Conservation (phyloP, 1,284 basidiomycete species). For the Ustilago sp. region DNA sequence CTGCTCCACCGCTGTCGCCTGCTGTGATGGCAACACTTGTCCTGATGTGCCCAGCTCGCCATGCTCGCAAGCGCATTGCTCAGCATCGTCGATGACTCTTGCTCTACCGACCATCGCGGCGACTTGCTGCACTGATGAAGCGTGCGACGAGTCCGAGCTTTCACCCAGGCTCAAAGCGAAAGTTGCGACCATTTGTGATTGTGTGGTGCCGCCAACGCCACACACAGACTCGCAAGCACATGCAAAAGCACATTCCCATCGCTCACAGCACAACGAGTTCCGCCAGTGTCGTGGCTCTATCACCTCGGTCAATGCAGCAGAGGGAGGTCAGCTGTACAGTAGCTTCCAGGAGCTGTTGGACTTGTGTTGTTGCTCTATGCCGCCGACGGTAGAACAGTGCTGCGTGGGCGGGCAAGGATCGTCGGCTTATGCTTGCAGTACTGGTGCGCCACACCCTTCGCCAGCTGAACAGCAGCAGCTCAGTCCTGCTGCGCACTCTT, state of each 20-base stretch:
- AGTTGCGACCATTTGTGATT: constrained; percentile 9
- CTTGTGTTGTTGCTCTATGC: constrained; percentile 50
- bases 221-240: constrained; percentile 2
- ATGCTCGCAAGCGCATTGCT: constrained; percentile 25
- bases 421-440: constrained; percentile 18
- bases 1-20: constrained; percentile 24
- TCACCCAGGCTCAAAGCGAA: constrained; percentile 6
- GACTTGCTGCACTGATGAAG: constrained; percentile 37
- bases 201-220: not conserved
- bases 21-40: constrained; percentile 34
- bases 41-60: constrained; percentile 17
- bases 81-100: constrained; percentile 19
- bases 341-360: constrained; percentile 54
- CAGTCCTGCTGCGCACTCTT: constrained; percentile 2
- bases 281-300: constrained; percentile 37
- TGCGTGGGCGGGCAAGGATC: constrained; percentile 17
- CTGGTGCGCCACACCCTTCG: constrained; percentile 8
- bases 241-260: not conserved
- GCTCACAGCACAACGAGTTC: constrained; percentile 25
- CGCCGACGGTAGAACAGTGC: constrained; percentile 42
- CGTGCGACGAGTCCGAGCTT: constrained; percentile 25
- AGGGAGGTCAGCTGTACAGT: constrained; percentile 36
- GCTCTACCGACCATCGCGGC: constrained; percentile 19
- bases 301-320: constrained; percentile 11
- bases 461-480: constrained; percentile 3